phyloP scores from a whole-genome alignment of 2,329 filamentous ascomycete genomes.

The Cladophialophora psammophila region DNA sequence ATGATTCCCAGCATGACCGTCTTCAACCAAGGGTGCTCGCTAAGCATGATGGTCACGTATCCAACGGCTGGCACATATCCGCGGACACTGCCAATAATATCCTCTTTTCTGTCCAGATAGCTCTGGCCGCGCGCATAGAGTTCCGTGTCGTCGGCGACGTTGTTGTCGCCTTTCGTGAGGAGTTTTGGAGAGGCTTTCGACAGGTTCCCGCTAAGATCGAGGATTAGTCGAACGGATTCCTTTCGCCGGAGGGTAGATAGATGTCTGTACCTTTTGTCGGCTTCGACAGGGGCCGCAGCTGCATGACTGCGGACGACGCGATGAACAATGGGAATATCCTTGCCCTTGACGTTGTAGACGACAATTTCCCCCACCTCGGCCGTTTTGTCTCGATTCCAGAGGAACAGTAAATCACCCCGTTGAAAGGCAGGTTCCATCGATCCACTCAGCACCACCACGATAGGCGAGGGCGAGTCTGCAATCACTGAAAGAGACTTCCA shows the following conservation, averaged over 20 bases:
- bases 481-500: slow-evolving; percentile 87
- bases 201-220: slow-evolving; percentile 21
- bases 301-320: slow-evolving; percentile 78
- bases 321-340: slow-evolving; percentile 98
- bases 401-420: slow-evolving; percentile 67
- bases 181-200: slow-evolving; percentile 60
- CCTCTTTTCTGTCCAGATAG: slow-evolving; percentile 78
- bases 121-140: slow-evolving; percentile 86
- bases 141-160: slow-evolving; percentile 89
- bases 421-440: slow-evolving; percentile 74
- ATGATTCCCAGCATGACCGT: slow-evolving; percentile 93
- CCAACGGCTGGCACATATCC: slow-evolving; percentile 94
- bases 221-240: neutral
- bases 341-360: slow-evolving; percentile 85
- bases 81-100: slow-evolving; percentile 91
- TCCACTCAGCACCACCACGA: slow-evolving; percentile 71
- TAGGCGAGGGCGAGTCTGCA: slow-evolving; percentile 74
- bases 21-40: slow-evolving; percentile 97
- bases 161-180: slow-evolving; percentile 98
- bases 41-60: slow-evolving; percentile 94
- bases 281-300: slow-evolving; percentile 41
- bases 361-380: slow-evolving; percentile 76
- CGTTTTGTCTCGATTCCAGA: slow-evolving; percentile 68
- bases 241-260: neutral
- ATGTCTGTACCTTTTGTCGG: slow-evolving; percentile 44